Evolutionary conservation across 805 yeast genomes (phyloP).

Genomic region (Metschnikowia cubensis): DNA sequence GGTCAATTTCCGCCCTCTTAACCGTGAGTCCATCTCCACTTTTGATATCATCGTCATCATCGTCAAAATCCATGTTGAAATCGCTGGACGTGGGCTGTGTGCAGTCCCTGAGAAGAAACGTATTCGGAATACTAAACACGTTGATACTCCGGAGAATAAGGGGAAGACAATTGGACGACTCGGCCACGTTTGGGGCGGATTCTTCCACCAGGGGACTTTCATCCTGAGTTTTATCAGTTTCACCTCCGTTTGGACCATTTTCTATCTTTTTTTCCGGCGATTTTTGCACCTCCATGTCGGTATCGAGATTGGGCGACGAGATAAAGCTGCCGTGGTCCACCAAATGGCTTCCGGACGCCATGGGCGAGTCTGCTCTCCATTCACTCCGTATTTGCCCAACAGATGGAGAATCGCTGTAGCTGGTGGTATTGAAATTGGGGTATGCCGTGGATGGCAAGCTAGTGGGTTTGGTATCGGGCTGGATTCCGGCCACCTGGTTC

Average conservation of each 20-base stretch:
- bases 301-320: background rate
- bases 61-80: constrained; percentile 33
- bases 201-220: background rate
- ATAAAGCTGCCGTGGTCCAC: constrained; percentile 1
- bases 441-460: background rate
- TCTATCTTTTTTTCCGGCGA: background rate
- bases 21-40: constrained; percentile 29
- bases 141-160: constrained; percentile 64
- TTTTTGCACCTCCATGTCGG: background rate
- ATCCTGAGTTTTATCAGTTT: background rate
- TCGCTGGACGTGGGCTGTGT: constrained; percentile 18
- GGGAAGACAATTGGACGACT: constrained; percentile 60
- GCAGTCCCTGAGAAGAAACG: constrained; percentile 32
- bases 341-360: background rate
- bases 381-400: background rate
- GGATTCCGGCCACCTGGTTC: background rate
- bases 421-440: background rate
- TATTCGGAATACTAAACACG: constrained; percentile 55
- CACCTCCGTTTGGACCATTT: background rate
- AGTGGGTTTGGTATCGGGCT: background rate
- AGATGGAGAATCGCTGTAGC: constrained; percentile 1
- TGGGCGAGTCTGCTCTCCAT: constrained; percentile 3
- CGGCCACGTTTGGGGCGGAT: constrained; percentile 16
- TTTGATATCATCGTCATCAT: constrained; percentile 33
- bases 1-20: constrained; percentile 26